Percentiles rank a stretch among this genome's conserved stretches.
phyloP scores from a whole-genome alignment of 2,329 filamentous ascomycete genomes.

The Calonectria naviculata region DNA sequence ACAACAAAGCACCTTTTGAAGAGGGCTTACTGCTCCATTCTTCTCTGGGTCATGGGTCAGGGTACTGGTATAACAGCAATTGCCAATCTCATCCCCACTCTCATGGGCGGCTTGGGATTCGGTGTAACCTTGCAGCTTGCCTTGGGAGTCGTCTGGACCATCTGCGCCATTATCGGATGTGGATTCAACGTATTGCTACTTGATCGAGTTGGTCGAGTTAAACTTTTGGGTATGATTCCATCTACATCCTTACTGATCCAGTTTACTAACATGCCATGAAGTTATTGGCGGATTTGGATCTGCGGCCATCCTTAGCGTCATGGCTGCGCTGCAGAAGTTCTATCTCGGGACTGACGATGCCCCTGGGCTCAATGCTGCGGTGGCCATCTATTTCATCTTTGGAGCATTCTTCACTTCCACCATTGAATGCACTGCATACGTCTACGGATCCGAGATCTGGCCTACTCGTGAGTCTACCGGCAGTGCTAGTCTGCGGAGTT shows the following conservation, averaged over 20 bases:
- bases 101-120: conserved; percentile 29
- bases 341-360: conserved; percentile 23
- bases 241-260: not conserved
- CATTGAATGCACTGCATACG: conserved; percentile 26
- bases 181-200: conserved; percentile 26
- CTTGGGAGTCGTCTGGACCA: conserved; percentile 26
- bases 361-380: conserved; percentile 24
- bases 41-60: conserved; percentile 30
- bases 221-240: conserved; percentile 23
- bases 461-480: conserved; percentile 24
- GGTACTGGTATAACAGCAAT: conserved; percentile 28
- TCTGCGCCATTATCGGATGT: conserved; percentile 26
- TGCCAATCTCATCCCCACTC: conserved; percentile 21
- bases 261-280: not conserved
- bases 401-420: conserved; percentile 17
- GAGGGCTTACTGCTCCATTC: conserved; percentile 23
- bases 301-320: conserved; percentile 22
- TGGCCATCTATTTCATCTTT: conserved; percentile 28
- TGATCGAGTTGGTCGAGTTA: conserved; percentile 25
- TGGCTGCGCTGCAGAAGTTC: conserved; percentile 24
- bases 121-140: conserved; percentile 27
- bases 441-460: conserved; percentile 33
- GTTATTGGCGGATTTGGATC: conserved; percentile 24
- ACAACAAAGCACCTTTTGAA: conserved; percentile 18
- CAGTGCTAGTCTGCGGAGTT: not conserved